Evolutionary conservation across 768 basidiomycete genomes (phyloP).

Genomic region (Chalciporus chontae): DNA sequence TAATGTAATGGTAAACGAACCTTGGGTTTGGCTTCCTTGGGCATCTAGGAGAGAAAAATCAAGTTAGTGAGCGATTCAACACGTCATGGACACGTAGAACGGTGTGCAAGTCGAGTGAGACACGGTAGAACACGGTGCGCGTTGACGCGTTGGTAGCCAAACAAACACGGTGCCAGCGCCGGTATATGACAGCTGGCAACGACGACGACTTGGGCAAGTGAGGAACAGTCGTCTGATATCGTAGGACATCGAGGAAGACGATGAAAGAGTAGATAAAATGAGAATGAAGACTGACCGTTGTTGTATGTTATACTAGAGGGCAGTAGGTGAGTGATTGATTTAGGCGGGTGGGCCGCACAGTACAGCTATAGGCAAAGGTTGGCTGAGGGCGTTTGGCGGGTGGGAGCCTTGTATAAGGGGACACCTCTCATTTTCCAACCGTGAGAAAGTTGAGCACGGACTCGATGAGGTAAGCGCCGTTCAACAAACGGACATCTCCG

Average conservation of each 20-base stretch:
- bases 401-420: slow-evolving; percentile 37
- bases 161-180: slow-evolving; percentile 29
- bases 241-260: slow-evolving; percentile 20
- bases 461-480: slow-evolving; percentile 33
- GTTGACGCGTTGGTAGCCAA: slow-evolving; percentile 39
- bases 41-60: slow-evolving; percentile 54
- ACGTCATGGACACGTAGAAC: slow-evolving; percentile 35
- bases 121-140: slow-evolving; percentile 27
- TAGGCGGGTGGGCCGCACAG: slow-evolving; percentile 33
- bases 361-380: slow-evolving; percentile 38
- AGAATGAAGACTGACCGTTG: slow-evolving; percentile 26
- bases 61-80: slow-evolving; percentile 36
- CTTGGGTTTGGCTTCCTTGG: slow-evolving; percentile 73
- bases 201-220: slow-evolving; percentile 21
- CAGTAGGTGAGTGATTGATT: slow-evolving; percentile 26
- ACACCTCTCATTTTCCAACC: slow-evolving; percentile 27
- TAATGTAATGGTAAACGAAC: slow-evolving; percentile 38
- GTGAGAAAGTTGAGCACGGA: slow-evolving; percentile 34
- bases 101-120: slow-evolving; percentile 29
- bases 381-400: slow-evolving; percentile 35
- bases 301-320: slow-evolving; percentile 26
- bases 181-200: slow-evolving; percentile 20
- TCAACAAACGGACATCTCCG: slow-evolving; percentile 32
- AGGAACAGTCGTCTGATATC: slow-evolving; percentile 14
- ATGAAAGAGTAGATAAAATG: slow-evolving; percentile 22